Percentiles rank a stretch among this genome's conserved stretches.
Evolutionary conservation across 352 stramenopile genomes (phyloP).

Genomic region (Phytophthora brassicae): DNA sequence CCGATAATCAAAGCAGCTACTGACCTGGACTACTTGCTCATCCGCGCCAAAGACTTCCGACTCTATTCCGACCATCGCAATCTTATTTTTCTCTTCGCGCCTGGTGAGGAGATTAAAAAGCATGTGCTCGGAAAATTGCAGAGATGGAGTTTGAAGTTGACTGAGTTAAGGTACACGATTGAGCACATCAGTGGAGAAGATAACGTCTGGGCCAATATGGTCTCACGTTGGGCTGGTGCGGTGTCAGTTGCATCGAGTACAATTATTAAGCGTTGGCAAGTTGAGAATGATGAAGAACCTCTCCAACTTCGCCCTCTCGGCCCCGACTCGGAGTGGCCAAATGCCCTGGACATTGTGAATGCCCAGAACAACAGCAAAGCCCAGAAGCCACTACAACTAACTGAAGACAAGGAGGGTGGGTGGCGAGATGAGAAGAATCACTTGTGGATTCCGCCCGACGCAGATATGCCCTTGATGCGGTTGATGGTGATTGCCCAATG

Average conservation of each 20-base stretch:
- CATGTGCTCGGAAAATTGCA: neutral
- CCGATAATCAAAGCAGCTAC: neutral
- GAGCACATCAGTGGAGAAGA: constrained; percentile 1
- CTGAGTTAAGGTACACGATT: neutral
- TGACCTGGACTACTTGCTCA: neutral
- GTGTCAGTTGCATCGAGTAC: neutral
- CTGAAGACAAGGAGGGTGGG: no score
- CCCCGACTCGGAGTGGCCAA: constrained; percentile 1
- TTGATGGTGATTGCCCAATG: constrained; percentile 17
- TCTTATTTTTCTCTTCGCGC: neutral
- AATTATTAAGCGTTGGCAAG: neutral
- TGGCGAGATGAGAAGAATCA: neutral
- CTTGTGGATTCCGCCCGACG: constrained; percentile 3
- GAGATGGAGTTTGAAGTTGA: constrained; percentile 5
- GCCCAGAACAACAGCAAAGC: no score
- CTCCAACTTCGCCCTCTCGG: constrained; percentile 1
- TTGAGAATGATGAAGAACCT: neutral
- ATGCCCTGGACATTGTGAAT: no score
- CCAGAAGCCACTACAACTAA: no score
- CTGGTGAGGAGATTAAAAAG: neutral
- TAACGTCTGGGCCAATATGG: constrained; percentile 7
- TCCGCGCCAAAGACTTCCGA: neutral
- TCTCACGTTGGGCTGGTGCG: neutral
- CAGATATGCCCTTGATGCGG: neutral
- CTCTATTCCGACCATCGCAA: neutral